phyloP scores from a whole-genome alignment of 73 alveolate genomes.

The Symbiodinium natans region DNA sequence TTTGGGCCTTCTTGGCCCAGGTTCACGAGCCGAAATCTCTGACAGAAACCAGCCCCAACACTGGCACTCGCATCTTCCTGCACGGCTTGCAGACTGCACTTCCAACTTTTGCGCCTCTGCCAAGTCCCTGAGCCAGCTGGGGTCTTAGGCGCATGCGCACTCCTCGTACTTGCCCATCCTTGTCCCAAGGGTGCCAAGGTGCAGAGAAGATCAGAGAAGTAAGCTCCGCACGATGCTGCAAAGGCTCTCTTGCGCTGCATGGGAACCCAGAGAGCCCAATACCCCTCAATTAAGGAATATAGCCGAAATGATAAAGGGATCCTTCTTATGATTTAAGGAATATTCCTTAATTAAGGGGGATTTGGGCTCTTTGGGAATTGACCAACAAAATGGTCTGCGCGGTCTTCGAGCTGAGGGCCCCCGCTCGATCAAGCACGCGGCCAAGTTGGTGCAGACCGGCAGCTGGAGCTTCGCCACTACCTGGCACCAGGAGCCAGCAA shows the following conservation, averaged over 20 bases:
- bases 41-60: background rate
- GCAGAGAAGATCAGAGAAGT: background rate
- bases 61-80: background rate
- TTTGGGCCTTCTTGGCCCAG: background rate
- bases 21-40: background rate
- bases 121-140: background rate
- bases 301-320: no score
- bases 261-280: no score
- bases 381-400: background rate
- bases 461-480: conserved; percentile 57
- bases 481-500: background rate
- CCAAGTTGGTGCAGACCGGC: conserved; percentile 83
- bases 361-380: no score
- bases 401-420: background rate
- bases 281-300: no score
- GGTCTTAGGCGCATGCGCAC: background rate
- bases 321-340: no score
- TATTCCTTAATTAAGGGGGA: no score
- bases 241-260: no score
- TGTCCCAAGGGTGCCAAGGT: background rate
- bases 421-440: conserved; percentile 71
- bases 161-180: conserved; percentile 61
- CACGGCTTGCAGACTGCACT: no score
- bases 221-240: background rate
- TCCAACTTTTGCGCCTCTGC: no score